Evolutionary conservation across 495 filamentous ascomycete species (phyloP).

Genomic region (Diplogelasinospora grovesii): DNA sequence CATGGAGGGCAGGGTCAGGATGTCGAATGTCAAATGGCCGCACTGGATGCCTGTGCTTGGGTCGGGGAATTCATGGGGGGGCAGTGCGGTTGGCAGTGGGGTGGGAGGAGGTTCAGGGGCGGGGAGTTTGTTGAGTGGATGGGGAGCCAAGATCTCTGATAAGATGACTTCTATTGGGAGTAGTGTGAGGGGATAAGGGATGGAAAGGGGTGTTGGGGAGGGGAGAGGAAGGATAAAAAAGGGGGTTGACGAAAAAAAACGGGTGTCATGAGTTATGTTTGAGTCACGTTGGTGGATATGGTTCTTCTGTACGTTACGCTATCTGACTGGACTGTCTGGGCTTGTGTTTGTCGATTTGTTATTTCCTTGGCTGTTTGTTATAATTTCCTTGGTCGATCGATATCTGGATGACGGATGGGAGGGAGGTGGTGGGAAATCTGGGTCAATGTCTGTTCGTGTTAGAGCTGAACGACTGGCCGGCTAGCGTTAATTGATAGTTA

Average conservation of each 20-base stretch:
- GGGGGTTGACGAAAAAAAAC: background rate
- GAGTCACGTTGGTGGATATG: background rate
- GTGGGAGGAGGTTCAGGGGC: slow-evolving; percentile 37
- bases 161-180: slow-evolving; percentile 19
- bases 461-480: too few species aligned
- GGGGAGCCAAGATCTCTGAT: slow-evolving; percentile 29
- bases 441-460: too few species aligned
- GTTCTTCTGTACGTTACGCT: background rate
- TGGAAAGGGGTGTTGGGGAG: background rate
- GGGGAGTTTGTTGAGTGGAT: too few species aligned
- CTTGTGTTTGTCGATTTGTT: too few species aligned
- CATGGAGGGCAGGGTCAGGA: slow-evolving; percentile 76
- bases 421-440: too few species aligned
- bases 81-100: slow-evolving; percentile 60
- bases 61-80: slow-evolving; percentile 31
- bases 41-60: too few species aligned
- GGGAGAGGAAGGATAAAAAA: background rate
- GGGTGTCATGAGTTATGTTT: background rate
- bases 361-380: too few species aligned
- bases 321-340: background rate
- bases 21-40: slow-evolving; percentile 44
- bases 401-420: too few species aligned
- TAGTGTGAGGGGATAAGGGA: slow-evolving; percentile 17
- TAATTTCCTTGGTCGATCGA: too few species aligned
- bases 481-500: too few species aligned